A percentile compares a stretch with the other conserved stretches of the same genome.
Evolutionary conservation across 345 rosid species (phyloP).

Genomic region (Salix arbutifolia): DNA sequence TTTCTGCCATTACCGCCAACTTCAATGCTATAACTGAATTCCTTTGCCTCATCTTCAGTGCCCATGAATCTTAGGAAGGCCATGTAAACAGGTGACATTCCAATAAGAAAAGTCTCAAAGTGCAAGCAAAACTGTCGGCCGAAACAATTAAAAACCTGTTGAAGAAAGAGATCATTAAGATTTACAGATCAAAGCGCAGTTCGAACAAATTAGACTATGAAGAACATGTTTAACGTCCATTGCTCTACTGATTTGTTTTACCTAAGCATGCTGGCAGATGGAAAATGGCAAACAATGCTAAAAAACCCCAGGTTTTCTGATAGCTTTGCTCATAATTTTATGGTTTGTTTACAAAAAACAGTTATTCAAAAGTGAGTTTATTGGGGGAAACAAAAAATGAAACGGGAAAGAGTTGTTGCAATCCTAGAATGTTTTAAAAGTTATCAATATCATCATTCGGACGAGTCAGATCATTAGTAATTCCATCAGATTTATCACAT

Average conservation of each 20-base stretch:
- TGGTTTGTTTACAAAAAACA: not conserved
- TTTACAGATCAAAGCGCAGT: not conserved
- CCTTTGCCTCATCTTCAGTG: slow-evolving; percentile 40
- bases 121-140: slow-evolving; percentile 54
- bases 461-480: not conserved
- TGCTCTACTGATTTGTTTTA: not conserved
- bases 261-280: not conserved
- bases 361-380: not conserved
- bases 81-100: slow-evolving; percentile 55
- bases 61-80: slow-evolving; percentile 63
- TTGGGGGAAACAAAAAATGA: not conserved
- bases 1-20: slow-evolving; percentile 52
- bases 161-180: not conserved
- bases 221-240: not conserved
- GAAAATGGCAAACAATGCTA: not conserved
- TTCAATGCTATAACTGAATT: slow-evolving; percentile 52
- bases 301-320: not conserved
- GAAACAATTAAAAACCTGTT: slow-evolving; percentile 52
- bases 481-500: not conserved
- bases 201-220: not conserved
- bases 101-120: slow-evolving; percentile 56
- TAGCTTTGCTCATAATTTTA: not conserved
- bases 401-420: not conserved
- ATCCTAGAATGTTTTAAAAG: not conserved
- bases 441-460: not conserved